A percentile compares a stretch with the other conserved stretches of the same genome.
phyloP scores from a whole-genome alignment of 208 protist species.

The Porcisia deanei region DNA sequence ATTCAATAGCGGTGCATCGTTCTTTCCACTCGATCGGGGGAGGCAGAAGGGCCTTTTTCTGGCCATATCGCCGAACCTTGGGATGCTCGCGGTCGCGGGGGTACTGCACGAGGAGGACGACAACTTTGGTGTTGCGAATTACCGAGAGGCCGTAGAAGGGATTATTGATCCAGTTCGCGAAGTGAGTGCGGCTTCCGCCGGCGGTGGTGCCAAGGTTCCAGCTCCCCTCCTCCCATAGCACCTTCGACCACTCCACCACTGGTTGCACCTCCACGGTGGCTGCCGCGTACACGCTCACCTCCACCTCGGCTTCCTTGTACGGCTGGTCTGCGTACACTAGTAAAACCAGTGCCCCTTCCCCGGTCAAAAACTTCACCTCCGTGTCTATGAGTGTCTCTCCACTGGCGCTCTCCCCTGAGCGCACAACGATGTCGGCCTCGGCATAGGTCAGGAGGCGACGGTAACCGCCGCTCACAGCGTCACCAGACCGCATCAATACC shows the following conservation, averaged over 20 bases:
- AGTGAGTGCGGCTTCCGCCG: constrained; percentile 64
- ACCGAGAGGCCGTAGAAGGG: constrained; percentile 78
- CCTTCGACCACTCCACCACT: constrained; percentile 76
- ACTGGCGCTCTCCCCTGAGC: constrained; percentile 36
- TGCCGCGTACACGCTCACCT: constrained; percentile 61
- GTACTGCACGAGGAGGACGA: constrained; percentile 83
- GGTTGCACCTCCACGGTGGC: constrained; percentile 53
- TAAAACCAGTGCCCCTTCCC: constrained; percentile 57
- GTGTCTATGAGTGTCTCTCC: constrained; percentile 48
- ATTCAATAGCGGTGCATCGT: constrained; percentile 69
- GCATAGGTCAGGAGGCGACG: constrained; percentile 59
- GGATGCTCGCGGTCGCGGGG: constrained; percentile 75
- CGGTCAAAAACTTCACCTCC: constrained; percentile 35
- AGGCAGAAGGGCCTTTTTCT: constrained; percentile 67
- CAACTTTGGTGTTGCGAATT: constrained; percentile 60
- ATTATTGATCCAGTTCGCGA: constrained; percentile 90
- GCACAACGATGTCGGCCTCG: constrained; percentile 54
- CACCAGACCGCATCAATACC: constrained; percentile 51
- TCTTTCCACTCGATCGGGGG: constrained; percentile 65
- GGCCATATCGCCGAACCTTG: constrained; percentile 58
- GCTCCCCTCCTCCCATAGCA: constrained; percentile 51
- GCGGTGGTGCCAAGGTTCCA: constrained; percentile 87
- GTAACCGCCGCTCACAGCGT: constrained; percentile 40
- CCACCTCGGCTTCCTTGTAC: constrained; percentile 75
- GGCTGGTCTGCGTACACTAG: constrained; percentile 72